These are phyloP conservation scores for Solanum virginianum DNA, from an alignment of 257 asterid species.

Conservation along the genomic window DNA sequence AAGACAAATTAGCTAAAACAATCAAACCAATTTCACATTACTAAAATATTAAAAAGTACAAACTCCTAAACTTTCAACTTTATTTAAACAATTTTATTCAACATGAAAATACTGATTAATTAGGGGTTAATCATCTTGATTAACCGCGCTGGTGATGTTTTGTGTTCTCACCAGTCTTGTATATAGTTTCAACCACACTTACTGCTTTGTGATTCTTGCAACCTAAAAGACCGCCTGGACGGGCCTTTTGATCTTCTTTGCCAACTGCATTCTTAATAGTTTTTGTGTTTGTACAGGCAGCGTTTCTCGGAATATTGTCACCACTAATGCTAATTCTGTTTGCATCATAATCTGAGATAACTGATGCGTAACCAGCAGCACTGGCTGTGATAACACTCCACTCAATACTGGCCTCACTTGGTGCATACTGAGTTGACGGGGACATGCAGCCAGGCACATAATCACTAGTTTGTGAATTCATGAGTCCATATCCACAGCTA, in stretches of 20 bases:
- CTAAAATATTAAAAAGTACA: neutral
- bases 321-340: conserved; percentile 21
- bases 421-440: conserved; percentile 44
- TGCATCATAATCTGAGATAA: conserved; percentile 33
- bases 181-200: conserved; percentile 35
- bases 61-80: neutral
- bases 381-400: conserved; percentile 87
- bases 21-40: neutral
- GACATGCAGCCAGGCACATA: conserved; percentile 32
- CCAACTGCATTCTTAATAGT: neutral
- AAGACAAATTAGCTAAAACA: neutral
- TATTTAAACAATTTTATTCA: neutral
- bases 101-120: neutral
- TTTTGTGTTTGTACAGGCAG: neutral
- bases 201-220: conserved; percentile 51
- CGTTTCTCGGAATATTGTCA: neutral
- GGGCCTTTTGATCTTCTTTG: conserved; percentile 15
- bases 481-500: conserved; percentile 9
- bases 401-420: conserved; percentile 70
- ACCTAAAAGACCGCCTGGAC: conserved; percentile 39
- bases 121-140: neutral
- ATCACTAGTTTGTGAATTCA: neutral
- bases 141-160: conserved; percentile 1
- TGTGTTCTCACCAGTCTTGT: conserved; percentile 9
- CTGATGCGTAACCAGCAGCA: conserved; percentile 45